A percentile compares a stretch with the other conserved stretches of the same genome.
Conservation (phyloP, 2,329 filamentous ascomycete genomes). For the Calonectria honghensis region DNA sequence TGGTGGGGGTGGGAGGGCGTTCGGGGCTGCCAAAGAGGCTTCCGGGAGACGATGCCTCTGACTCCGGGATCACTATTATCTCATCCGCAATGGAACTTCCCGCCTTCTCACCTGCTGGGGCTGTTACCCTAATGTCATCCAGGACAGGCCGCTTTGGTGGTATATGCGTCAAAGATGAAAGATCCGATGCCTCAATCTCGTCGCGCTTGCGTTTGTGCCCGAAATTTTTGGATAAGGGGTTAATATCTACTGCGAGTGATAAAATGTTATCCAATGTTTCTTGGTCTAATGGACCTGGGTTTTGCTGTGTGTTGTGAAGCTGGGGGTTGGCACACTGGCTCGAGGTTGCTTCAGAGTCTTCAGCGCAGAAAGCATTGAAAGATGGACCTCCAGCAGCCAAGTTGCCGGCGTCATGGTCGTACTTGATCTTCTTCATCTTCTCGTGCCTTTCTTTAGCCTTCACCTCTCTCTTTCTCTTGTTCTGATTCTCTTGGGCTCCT, state of each 20-base stretch:
- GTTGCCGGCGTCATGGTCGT: not conserved
- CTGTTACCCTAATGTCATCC: not conserved
- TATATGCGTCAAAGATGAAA: not conserved
- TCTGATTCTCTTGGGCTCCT: not conserved
- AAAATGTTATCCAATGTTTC: not conserved
- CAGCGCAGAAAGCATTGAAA: not conserved
- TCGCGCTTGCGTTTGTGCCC: not conserved
- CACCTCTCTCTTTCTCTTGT: constrained; percentile 2
- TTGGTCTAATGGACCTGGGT: not conserved
- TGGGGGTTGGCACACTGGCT: not conserved
- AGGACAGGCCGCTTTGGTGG: not conserved
- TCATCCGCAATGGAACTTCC: not conserved
- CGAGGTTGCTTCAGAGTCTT: not conserved
- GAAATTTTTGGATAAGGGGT: not conserved
- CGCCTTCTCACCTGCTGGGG: not conserved
- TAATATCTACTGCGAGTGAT: not conserved
- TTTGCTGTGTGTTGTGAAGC: not conserved
- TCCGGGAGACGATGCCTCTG: not conserved
- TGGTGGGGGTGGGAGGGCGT: not conserved
- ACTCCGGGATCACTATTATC: not conserved
- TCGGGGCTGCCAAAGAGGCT: not conserved
- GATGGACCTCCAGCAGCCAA: not conserved
- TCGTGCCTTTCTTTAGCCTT: not conserved
- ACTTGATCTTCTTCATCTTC: not conserved
- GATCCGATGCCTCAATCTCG: not conserved